Evolutionary conservation across 768 basidiomycete genomes (phyloP).

Genomic region (Termitomyces sp.): DNA sequence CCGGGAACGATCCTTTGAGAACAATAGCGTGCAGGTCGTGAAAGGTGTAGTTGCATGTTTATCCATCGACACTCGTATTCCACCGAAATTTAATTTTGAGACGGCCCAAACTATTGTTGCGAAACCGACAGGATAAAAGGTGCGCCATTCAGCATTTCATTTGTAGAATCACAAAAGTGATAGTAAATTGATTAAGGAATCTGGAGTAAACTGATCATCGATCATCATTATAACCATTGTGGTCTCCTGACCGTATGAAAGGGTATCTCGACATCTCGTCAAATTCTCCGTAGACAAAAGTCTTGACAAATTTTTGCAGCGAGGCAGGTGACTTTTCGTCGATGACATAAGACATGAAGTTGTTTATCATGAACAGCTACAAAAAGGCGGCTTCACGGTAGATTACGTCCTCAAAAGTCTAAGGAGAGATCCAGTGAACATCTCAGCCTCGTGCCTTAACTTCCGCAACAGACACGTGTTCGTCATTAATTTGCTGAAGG

Average conservation of each 20-base stretch:
- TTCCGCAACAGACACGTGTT: too few relatives aligned
- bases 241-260: slow-evolving; percentile 20
- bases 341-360: too few relatives aligned
- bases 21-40: slow-evolving; percentile 17
- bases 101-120: slow-evolving; percentile 14
- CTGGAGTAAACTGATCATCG: slow-evolving; percentile 2
- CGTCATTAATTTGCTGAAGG: too few relatives aligned
- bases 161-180: slow-evolving; percentile 22
- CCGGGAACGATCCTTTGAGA: slow-evolving; percentile 21
- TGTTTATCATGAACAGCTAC: too few relatives aligned
- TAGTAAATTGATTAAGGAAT: neutral
- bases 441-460: too few relatives aligned
- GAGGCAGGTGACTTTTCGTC: too few relatives aligned
- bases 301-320: too few relatives aligned
- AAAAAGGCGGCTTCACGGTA: too few relatives aligned
- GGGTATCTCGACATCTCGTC: slow-evolving; percentile 23
- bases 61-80: slow-evolving; percentile 19
- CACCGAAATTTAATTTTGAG: slow-evolving; percentile 21
- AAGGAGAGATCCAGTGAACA: too few relatives aligned
- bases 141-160: slow-evolving; percentile 22
- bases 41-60: slow-evolving; percentile 12
- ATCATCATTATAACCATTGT: slow-evolving; percentile 26
- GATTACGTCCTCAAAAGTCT: too few relatives aligned
- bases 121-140: slow-evolving; percentile 22
- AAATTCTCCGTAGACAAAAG: slow-evolving; percentile 14